These are phyloP conservation scores for Letharia lupina DNA, from an alignment of 495 filamentous ascomycete species.

Conservation along the genomic window DNA sequence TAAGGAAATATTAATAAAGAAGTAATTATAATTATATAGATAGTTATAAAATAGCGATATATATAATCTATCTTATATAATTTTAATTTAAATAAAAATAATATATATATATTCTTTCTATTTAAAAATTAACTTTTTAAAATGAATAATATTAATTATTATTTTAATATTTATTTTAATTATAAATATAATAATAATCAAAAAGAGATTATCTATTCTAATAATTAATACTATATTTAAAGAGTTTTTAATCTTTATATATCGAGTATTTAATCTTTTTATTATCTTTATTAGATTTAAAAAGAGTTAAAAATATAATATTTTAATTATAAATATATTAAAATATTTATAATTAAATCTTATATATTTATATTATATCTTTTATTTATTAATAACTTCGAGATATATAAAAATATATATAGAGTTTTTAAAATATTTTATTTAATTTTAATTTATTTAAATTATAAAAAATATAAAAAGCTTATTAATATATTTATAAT, in stretches of 20 bases:
- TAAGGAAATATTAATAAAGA: not conserved
- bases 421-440: constrained; percentile 9
- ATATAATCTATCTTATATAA: not conserved
- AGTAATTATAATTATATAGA: constrained; percentile 1
- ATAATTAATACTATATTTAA: not conserved
- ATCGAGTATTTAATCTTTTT: not conserved
- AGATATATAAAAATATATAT: constrained; percentile 1
- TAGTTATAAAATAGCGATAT: too few species aligned
- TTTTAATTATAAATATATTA: constrained; percentile 5
- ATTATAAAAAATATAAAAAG: constrained; percentile 7
- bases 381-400: not conserved
- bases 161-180: constrained; percentile 10
- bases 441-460: constrained; percentile 10
- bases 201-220: not conserved
- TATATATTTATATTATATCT: constrained; percentile 9
- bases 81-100: not conserved
- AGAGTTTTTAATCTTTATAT: constrained; percentile 2
- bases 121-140: not conserved
- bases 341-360: not conserved
- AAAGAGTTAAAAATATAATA: constrained; percentile 4
- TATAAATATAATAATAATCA: not conserved
- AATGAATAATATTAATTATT: constrained; percentile 2
- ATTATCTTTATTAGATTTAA: not conserved
- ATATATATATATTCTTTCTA: not conserved
- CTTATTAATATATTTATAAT: constrained; percentile 9